phyloP scores from a whole-genome alignment of 208 protist genomes.

The Spongospora subterranea region DNA sequence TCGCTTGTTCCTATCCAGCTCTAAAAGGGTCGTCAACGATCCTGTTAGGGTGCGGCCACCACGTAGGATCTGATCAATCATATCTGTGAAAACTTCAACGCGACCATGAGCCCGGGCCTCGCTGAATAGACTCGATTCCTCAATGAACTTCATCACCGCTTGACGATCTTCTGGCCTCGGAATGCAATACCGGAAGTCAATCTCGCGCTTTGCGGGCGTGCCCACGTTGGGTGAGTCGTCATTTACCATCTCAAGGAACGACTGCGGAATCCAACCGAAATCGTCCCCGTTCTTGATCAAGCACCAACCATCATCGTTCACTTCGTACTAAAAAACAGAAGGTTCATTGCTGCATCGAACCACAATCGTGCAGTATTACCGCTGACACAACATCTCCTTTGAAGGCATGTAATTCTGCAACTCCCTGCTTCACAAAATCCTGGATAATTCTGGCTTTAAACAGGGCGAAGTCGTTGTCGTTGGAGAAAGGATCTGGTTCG shows the following conservation, averaged over 20 bases:
- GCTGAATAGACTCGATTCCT: neutral
- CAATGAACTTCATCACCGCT: neutral
- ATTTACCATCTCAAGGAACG: neutral
- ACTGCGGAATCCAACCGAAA: conserved; percentile 37
- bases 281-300: conserved; percentile 22
- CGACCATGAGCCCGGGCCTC: conserved; percentile 14
- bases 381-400: neutral
- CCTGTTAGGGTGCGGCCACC: neutral
- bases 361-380: neutral
- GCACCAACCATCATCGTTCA: conserved; percentile 50
- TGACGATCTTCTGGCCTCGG: neutral
- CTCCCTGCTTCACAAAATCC: neutral
- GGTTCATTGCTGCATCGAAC: neutral
- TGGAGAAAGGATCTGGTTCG: too few species aligned
- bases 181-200: conserved; percentile 4
- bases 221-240: neutral
- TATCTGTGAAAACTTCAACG: conserved; percentile 20
- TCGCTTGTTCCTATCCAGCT: neutral
- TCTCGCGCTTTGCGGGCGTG: neutral
- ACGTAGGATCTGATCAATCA: conserved; percentile 31
- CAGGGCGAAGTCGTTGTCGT: neutral
- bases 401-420: neutral
- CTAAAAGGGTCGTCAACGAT: conserved; percentile 11
- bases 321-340: neutral
- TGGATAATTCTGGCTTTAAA: neutral